phyloP scores from a whole-genome alignment of 306 rosid genomes.

The Cicer pinnatifidum region DNA sequence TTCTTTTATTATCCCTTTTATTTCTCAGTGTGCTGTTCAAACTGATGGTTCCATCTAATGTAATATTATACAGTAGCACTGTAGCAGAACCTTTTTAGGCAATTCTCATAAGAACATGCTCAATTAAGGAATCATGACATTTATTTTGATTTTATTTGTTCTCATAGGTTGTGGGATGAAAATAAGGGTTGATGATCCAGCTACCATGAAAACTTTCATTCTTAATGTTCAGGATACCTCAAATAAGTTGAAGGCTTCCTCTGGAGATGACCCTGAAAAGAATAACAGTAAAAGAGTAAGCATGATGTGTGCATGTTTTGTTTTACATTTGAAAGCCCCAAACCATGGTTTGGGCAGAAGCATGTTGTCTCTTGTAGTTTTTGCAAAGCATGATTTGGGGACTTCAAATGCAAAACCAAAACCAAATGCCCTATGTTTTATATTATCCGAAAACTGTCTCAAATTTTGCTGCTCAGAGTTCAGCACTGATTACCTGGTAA shows the following conservation, averaged over 20 bases:
- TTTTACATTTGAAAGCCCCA: constrained; percentile 4
- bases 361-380: constrained; percentile 1
- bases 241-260: constrained; percentile 66
- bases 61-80: background rate
- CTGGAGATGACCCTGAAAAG: constrained; percentile 56
- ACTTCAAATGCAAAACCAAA: background rate
- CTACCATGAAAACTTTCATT: constrained; percentile 82
- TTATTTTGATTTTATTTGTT: constrained; percentile 32
- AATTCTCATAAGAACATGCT: constrained; percentile 7
- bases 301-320: constrained; percentile 34
- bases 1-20: background rate
- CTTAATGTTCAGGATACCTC: constrained; percentile 68
- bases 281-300: constrained; percentile 76
- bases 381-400: constrained; percentile 9
- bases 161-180: constrained; percentile 93
- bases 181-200: constrained; percentile 89
- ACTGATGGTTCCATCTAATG: background rate
- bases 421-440: background rate
- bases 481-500: constrained; percentile 44
- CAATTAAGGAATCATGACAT: constrained; percentile 25
- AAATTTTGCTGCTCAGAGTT: constrained; percentile 18
- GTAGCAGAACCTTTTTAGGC: constrained; percentile 31
- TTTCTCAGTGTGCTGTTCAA: constrained; percentile 5
- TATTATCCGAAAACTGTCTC: constrained; percentile 29
- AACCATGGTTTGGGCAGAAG: background rate